A percentile compares a stretch with the other conserved stretches of the same genome.
Evolutionary conservation across 495 filamentous ascomycete species (phyloP).

Genomic region (Aspergillus baeticus): DNA sequence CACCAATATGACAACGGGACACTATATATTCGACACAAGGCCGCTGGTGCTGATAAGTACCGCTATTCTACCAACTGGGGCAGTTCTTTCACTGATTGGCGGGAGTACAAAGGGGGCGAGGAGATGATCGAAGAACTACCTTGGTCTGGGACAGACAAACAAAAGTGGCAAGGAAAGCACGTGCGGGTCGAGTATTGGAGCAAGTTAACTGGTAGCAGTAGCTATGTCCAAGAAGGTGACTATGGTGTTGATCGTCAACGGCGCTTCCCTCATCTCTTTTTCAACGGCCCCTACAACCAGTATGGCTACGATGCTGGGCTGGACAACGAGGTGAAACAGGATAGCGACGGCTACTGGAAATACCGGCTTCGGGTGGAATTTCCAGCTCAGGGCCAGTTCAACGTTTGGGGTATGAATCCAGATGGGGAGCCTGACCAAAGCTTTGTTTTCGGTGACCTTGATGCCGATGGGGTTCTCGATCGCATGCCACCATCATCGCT

Average conservation of each 20-base stretch:
- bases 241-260: constrained; percentile 42
- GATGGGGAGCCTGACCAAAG: constrained; percentile 63
- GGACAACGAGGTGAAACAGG: constrained; percentile 52
- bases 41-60: constrained; percentile 62
- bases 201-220: constrained; percentile 60
- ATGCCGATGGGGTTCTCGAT: constrained; percentile 61
- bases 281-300: constrained; percentile 65
- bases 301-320: constrained; percentile 68
- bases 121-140: constrained; percentile 40
- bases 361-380: constrained; percentile 65
- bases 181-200: constrained; percentile 69
- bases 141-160: constrained; percentile 62
- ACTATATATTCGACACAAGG: constrained; percentile 56
- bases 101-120: constrained; percentile 51
- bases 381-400: constrained; percentile 63
- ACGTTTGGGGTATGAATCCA: constrained; percentile 68
- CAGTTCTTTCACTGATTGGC: constrained; percentile 59
- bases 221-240: constrained; percentile 64
- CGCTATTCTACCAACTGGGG: constrained; percentile 65
- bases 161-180: constrained; percentile 66
- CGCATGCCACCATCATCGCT: constrained; percentile 63
- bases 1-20: constrained; percentile 35
- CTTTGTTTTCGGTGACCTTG: constrained; percentile 58
- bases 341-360: constrained; percentile 56
- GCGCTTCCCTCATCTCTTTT: constrained; percentile 63